Base-by-base conservation (phyloP, 257 asterid genomes). In the Ilex aquifolium region DNA sequence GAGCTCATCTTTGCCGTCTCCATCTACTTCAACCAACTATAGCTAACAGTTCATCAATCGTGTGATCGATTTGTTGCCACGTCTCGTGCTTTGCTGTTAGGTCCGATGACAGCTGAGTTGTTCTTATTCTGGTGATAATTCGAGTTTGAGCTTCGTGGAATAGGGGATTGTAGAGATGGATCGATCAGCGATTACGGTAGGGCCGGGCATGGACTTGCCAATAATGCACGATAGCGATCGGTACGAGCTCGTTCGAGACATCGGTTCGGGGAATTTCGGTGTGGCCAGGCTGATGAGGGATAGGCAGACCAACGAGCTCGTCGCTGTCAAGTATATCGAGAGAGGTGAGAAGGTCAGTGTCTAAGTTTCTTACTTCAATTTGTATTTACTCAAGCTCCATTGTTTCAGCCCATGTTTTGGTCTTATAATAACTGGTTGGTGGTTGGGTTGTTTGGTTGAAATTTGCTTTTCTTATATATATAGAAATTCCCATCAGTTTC, bases 261-360 rank as follows among this genome's bases (percentile, higher is more conserved):
- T 92, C 63, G 99, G 99, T 67, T 84, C 99, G 71, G 98, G 98
- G 21, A 92, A 92, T 71, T 92, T 92, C 61, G 98, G 98, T 15
- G 99, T 92, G 58, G 99, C 99, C 16, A 83, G 97, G 69, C 82
- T 89, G 11, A 89, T 92, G 99, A 81, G 96, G 63, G 99, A 92
- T 69, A 75, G 95, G 21, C 88, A 83, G 46, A 92, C 88, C 7
- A 80, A 82, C 36, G 88, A 92, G 65, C 97, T 92, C 65, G 97
- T 89, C 72, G 99, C 99, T 67, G 97, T 89, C 9, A 92, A 92
- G 95, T 92, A 92, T 61, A 92, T 92, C 80, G 99, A 92, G 79
- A 81, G 99, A 75, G 99, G 99, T 49, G 96, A 87, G 71, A 92
- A 92, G 99, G 97, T 92, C 63, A 52, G 27, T 68, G n/a, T 8